Evolutionary conservation across 1,139 yeast genomes (phyloP).

Genomic region (Candida sanyaensis): DNA sequence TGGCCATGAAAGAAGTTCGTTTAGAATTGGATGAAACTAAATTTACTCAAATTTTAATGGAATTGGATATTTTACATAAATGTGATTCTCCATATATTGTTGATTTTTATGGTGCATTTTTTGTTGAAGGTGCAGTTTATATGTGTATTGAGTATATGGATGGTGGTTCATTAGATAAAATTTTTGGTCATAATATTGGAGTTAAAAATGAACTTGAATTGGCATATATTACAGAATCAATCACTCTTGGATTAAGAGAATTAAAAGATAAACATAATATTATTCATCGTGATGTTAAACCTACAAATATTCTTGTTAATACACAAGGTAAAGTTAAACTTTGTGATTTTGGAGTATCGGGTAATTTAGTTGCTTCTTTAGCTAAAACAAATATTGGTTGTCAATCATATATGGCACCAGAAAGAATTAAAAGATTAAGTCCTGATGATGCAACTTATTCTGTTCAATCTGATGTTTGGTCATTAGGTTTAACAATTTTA

Average conservation of each 20-base stretch:
- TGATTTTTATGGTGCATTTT: slow-evolving; percentile 95
- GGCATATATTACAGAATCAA: slow-evolving; percentile 80
- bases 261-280: slow-evolving; percentile 86
- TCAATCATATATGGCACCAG: slow-evolving; percentile 99
- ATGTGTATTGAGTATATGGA: slow-evolving; percentile 99
- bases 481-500: slow-evolving; percentile 82
- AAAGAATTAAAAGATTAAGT: slow-evolving; percentile 66
- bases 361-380: slow-evolving; percentile 91
- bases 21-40: slow-evolving; percentile 89
- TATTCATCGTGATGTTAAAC: slow-evolving; percentile 96
- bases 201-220: slow-evolving; percentile 72
- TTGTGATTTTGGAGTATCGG: slow-evolving; percentile 96
- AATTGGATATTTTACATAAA: slow-evolving; percentile 86
- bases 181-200: slow-evolving; percentile 73
- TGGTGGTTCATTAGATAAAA: slow-evolving; percentile 90
- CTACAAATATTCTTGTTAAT: slow-evolving; percentile 86
- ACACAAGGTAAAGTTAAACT: slow-evolving; percentile 84
- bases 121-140: slow-evolving; percentile 96
- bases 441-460: slow-evolving; percentile 81
- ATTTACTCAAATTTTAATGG: slow-evolving; percentile 93
- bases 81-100: slow-evolving; percentile 90
- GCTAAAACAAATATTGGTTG: slow-evolving; percentile 98
- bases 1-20: slow-evolving; percentile 98
- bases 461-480: slow-evolving; percentile 96
- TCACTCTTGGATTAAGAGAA: slow-evolving; percentile 79